phyloP scores from a whole-genome alignment of 176 grass and related monocot species.

The Eleusine coracana region DNA sequence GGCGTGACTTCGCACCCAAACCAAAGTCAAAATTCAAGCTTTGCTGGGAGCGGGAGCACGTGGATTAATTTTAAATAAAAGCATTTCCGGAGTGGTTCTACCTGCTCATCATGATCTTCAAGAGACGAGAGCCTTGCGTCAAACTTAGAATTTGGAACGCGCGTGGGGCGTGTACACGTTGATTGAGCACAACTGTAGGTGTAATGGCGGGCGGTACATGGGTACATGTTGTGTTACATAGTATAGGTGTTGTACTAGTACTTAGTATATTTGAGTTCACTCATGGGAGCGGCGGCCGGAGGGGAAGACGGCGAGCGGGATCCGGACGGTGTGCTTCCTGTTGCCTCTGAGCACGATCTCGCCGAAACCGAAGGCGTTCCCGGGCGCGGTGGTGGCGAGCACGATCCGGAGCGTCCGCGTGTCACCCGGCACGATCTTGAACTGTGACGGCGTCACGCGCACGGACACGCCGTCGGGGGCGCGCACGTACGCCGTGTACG shows the following conservation, averaged over 20 bases:
- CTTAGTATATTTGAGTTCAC: not conserved
- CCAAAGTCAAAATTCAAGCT: not conserved
- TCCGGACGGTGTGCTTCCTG: slow-evolving; percentile 68
- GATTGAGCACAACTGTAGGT: not conserved
- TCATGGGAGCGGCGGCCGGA: slow-evolving; percentile 55
- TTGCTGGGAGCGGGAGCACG: not conserved
- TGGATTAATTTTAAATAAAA: not conserved
- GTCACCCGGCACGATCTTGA: slow-evolving; percentile 57
- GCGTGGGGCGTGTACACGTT: not conserved
- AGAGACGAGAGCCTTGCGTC: not conserved
- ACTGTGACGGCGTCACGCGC: slow-evolving; percentile 52
- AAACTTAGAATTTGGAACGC: not conserved
- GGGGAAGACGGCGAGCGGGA: slow-evolving; percentile 68
- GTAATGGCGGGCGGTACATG: not conserved
- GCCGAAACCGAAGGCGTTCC: slow-evolving; percentile 66
- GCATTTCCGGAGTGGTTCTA: not conserved
- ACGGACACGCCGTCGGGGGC: slow-evolving; percentile 65
- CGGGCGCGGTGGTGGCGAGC: slow-evolving; percentile 54
- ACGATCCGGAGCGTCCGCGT: slow-evolving; percentile 50
- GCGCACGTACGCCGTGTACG: slow-evolving; percentile 58
- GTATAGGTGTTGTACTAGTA: not conserved
- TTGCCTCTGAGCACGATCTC: slow-evolving; percentile 71
- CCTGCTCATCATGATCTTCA: not conserved
- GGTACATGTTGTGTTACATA: not conserved
- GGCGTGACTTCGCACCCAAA: not conserved